Conservation (phyloP, 345 rosid species). For the Lagerstroemia speciosa region DNA sequence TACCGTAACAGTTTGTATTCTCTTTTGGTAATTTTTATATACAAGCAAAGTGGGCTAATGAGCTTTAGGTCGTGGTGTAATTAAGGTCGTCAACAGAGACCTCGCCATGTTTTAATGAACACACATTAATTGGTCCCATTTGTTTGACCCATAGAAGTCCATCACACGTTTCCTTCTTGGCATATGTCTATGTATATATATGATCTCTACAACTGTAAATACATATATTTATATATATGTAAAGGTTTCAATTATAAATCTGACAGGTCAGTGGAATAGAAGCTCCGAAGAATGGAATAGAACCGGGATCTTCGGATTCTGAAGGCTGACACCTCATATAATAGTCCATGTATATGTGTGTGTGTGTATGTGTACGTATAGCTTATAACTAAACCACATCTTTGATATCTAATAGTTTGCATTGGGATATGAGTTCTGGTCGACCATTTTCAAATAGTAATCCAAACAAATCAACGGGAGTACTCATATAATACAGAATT, state of each 20-base stretch:
- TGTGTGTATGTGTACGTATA: too few species aligned
- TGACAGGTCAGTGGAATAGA: constrained; percentile 92
- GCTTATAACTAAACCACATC: not conserved
- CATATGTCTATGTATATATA: not conserved
- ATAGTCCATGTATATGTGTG: not conserved
- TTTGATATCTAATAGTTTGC: not conserved
- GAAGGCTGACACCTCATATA: constrained; percentile 21
- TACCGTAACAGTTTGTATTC: too few species aligned
- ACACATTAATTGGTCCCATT: not conserved
- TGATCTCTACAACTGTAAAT: too few species aligned
- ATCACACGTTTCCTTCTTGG: not conserved
- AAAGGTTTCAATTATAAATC: too few species aligned
- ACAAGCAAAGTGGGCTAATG: not conserved
- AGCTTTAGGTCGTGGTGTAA: not conserved
- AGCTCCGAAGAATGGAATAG: constrained; percentile 94
- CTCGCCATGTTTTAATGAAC: not conserved
- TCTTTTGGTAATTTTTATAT: too few species aligned
- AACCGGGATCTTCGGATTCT: constrained; percentile 51
- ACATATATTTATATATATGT: too few species aligned
- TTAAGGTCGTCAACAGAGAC: constrained; percentile 8
- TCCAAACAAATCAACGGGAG: too few species aligned
- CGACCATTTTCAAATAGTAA: constrained; percentile 6
- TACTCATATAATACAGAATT: too few species aligned
- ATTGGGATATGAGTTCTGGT: constrained; percentile 10
- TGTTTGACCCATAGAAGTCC: constrained; percentile 9